Evolutionary conservation across 441 rosid genomes (phyloP).

Genomic region (Caryocar brasiliense): DNA sequence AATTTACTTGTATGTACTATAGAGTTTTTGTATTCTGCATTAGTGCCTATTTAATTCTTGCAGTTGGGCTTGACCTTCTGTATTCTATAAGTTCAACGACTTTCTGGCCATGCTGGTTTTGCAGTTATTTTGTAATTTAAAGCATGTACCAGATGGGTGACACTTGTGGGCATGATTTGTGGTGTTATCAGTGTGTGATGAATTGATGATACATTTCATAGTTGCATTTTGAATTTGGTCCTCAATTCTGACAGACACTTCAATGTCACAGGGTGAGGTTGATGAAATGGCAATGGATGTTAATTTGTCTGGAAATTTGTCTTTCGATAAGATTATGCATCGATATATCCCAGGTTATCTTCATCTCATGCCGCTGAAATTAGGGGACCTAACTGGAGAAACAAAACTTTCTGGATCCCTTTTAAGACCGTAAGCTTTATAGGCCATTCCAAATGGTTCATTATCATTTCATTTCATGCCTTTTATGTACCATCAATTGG

Average conservation of each 20-base stretch:
- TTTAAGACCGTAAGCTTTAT: constrained; percentile 71
- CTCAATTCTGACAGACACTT: constrained; percentile 17
- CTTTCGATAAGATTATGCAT: constrained; percentile 68
- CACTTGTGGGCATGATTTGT: no score
- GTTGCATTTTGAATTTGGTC: constrained; percentile 5
- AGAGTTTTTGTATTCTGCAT: no score
- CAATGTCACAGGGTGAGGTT: constrained; percentile 67
- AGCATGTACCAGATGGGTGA: no score
- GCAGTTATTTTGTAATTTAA: no score
- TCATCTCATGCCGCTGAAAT: constrained; percentile 54
- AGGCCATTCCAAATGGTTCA: constrained; percentile 9
- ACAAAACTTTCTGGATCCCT: constrained; percentile 95
- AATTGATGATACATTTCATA: background rate
- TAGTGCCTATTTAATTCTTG: no score
- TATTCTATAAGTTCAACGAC: no score
- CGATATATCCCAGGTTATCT: constrained; percentile 71
- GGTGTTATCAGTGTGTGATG: background rate
- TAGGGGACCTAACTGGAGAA: constrained; percentile 92
- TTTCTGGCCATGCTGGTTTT: no score
- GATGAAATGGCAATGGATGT: constrained; percentile 91
- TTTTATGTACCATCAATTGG: constrained; percentile 9
- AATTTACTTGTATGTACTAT: no score
- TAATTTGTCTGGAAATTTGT: constrained; percentile 84
- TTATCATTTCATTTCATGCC: constrained; percentile 7
- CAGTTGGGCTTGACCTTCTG: no score